Base-by-base conservation (phyloP, 805 yeast genomes). In the Candida ulmi region DNA sequence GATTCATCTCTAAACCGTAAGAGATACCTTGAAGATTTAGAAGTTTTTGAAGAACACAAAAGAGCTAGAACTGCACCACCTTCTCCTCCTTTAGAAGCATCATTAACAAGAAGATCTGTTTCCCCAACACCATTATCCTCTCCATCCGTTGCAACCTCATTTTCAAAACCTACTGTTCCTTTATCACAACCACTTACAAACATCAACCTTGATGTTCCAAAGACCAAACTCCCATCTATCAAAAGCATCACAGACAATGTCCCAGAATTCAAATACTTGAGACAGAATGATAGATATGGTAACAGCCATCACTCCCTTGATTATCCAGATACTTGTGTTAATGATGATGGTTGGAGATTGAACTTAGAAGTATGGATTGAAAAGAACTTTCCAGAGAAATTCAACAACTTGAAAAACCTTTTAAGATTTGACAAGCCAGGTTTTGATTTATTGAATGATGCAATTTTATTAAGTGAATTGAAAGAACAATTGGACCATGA, bases 11-110 rank as follows among this genome's bases (percentile, higher is more conserved):
- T 31, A 13, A 31, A n/a, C 6, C 34, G 34, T n/a, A 55, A 55
- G 42, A 52, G 59, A 44, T 50, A 48, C 28, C 31, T 52, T 27
- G 55, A 52, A 16, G 54, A 48, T 21, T 33, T 47, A 12, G 51
- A 47, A 16, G 23, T 36, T 5, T 31, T 44, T 16, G 43, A 36
- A 9, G 40, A 40, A 12, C 35, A 37, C 37, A 69, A 70, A 49
- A 55, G 71, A 36, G 60, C 71, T n/a, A 59, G 66, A 50, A 68
- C 74, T 9, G 73, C 74, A 4, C 74, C 74, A 26, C 70, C 74
- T 11, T 66, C 70, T 15, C 65, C 66, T 11, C 68, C 65, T n/a
- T 51, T 52, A 19, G 42, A 37, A 25, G 5, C 42, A 9, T 23
- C 32, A 13, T 37, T 30, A 33, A 47, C 50, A 43, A 41, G 52